Conservation (phyloP, 2,329 filamentous ascomycete species). For the Paradendryphiella salina region DNA sequence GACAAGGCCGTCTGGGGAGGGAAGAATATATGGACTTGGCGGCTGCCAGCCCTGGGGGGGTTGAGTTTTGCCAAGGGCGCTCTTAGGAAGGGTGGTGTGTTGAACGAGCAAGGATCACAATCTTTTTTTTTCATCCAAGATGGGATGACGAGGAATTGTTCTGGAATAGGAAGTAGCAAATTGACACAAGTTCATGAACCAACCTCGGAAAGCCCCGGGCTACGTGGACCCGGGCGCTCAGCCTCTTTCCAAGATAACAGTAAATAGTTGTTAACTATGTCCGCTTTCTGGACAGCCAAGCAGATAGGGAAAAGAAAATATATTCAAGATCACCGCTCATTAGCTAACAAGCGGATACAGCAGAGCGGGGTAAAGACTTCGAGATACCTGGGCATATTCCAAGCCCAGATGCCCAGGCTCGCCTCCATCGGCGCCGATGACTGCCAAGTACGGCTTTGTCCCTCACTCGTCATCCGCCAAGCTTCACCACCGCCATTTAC, state of each 20-base stretch:
- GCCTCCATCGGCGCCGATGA: constrained; percentile 4
- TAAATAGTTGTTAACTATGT: neutral
- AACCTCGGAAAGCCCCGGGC: neutral
- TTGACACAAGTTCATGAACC: neutral
- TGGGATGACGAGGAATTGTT: neutral
- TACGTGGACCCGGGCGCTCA: neutral
- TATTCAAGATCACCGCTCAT: neutral
- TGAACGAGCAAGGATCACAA: neutral
- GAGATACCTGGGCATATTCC: neutral
- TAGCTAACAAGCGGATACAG: neutral
- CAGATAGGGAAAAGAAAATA: neutral
- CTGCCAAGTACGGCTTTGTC: constrained; percentile 22
- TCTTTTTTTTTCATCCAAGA: neutral
- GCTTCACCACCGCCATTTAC: constrained; percentile 8
- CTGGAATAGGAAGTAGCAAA: constrained; percentile 12
- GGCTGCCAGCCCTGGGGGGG: neutral
- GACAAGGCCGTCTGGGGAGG: neutral
- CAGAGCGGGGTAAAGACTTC: constrained; percentile 11
- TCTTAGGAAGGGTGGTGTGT: neutral
- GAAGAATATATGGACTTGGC: constrained; percentile 3
- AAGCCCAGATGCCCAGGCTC: constrained; percentile 14
- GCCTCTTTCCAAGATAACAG: neutral
- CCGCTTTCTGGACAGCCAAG: neutral
- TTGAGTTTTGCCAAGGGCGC: neutral
- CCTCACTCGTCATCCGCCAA: constrained; percentile 20